phyloP scores from a whole-genome alignment of 345 rosid genomes.

The Bretschneidera sinensis region DNA sequence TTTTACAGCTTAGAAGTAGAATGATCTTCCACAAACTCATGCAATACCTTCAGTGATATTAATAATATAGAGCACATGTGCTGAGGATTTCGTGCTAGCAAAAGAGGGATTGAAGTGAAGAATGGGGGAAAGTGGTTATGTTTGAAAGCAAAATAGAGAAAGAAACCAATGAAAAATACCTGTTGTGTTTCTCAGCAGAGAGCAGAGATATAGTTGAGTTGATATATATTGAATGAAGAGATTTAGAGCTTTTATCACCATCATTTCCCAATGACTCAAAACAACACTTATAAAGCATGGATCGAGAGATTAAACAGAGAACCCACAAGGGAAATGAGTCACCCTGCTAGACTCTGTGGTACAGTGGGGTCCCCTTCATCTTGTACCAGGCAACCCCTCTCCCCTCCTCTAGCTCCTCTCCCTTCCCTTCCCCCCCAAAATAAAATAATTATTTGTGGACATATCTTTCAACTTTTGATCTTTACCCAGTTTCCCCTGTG shows the following conservation, averaged over 20 bases:
- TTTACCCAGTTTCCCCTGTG: background rate
- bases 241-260: background rate
- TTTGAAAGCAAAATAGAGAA: slow-evolving; percentile 15
- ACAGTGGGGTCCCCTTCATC: slow-evolving; percentile 19
- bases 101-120: background rate
- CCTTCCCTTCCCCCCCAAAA: background rate
- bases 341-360: slow-evolving; percentile 16
- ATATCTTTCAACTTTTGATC: background rate
- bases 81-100: too few relatives aligned
- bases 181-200: background rate
- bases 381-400: slow-evolving; percentile 22
- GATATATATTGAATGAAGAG: background rate
- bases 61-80: too few relatives aligned
- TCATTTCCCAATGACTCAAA: slow-evolving; percentile 30
- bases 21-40: too few relatives aligned
- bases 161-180: background rate
- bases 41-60: too few relatives aligned
- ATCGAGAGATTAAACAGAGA: slow-evolving; percentile 1
- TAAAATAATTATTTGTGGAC: too few relatives aligned
- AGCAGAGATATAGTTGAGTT: background rate
- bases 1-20: too few relatives aligned
- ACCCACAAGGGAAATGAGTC: slow-evolving; percentile 30
- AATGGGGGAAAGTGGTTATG: background rate
- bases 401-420: too few relatives aligned
- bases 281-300: slow-evolving; percentile 25